Base-by-base conservation (phyloP, 306 rosid species). In the Ochetophila trinervis region DNA sequence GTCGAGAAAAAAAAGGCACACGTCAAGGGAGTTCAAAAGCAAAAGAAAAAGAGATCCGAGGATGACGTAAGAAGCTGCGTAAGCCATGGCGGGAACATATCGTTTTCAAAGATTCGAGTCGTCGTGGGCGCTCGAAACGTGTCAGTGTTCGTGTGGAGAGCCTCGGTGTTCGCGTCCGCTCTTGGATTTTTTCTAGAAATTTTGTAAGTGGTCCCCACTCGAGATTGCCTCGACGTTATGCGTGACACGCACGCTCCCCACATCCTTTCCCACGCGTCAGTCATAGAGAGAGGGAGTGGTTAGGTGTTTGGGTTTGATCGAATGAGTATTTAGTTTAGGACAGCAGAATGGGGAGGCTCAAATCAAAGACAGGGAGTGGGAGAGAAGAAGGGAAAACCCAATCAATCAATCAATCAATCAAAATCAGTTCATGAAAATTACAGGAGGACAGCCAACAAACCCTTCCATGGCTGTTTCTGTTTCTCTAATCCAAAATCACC, bases 11-110 rank as follows among this genome's bases (percentile, higher is more conserved):
- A 62, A 24, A 30, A 10, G 30, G 37, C 36, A 56, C 64, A 81
- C 74, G 84, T 81, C 84, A 79, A 77, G 74, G 60, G 20, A 60
- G 76, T 52, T 2, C 9, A 7, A n/a, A 55, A 21, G 7, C 20
- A 51, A 3, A 17, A 3, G 6, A 4, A 6, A 19, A 22, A 53
- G 7, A 34, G 63, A 18, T 24, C 19, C 34, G 11, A 0, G 6
- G 53, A 14, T 57, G 80, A 71, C 74, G 68, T 66, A 74, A 74
- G 14, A 45, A 52, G 50, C 19, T 44, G 75, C 71, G 24, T 57
- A 9, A 21, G 62, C 42, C 16, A 11, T 27, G 47, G 75, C 44
- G 51, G 53, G 70, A 57, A 35, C 35, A 9, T 42, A 52, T 70
- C 71, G 37, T n/a, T 64, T 59, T 73, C 74, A 60, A 62, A n/a